Percentiles rank a stretch among this genome's conserved stretches.
Conservation (phyloP, 2,329 filamentous ascomycete species). For the Diplocarpon rosae region DNA sequence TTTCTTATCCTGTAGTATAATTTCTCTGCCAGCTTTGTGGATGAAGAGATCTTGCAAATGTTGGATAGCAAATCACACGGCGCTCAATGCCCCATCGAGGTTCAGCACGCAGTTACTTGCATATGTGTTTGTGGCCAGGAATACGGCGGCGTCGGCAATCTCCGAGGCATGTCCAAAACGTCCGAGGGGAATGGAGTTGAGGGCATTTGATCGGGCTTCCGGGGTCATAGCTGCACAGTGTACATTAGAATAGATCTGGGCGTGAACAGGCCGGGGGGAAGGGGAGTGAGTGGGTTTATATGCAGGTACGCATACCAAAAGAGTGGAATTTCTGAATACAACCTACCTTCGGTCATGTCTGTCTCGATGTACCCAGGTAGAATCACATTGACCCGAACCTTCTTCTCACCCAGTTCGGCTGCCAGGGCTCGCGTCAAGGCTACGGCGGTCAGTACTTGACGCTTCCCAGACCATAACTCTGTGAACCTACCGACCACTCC, state of each 20-base stretch:
- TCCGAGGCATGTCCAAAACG: constrained; percentile 60
- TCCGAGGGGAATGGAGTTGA: constrained; percentile 46
- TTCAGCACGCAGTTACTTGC: constrained; percentile 82
- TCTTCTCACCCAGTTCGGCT: constrained; percentile 46
- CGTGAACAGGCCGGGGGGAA: constrained; percentile 15
- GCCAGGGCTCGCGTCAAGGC: constrained; percentile 59
- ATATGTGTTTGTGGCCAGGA: constrained; percentile 67
- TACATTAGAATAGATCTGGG: constrained; percentile 26
- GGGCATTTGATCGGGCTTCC: constrained; percentile 26
- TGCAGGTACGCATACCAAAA: neutral
- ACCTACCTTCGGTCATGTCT: constrained; percentile 61
- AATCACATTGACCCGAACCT: constrained; percentile 68
- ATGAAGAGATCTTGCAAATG: too few species aligned
- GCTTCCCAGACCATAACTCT: too few species aligned
- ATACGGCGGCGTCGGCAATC: constrained; percentile 71
- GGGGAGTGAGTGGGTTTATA: neutral
- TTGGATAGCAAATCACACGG: constrained; percentile 33
- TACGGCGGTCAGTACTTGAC: constrained; percentile 23
- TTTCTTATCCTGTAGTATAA: neutral
- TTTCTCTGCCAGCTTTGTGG: too few species aligned
- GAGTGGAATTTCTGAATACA: neutral
- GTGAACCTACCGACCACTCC: constrained; percentile 52
- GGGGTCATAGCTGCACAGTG: constrained; percentile 34
- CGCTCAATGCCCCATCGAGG: constrained; percentile 74
- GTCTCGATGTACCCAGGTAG: constrained; percentile 77